Base-by-base conservation (phyloP, 2,329 filamentous ascomycete species). In the Stachybotrys chlorohalonatus region DNA sequence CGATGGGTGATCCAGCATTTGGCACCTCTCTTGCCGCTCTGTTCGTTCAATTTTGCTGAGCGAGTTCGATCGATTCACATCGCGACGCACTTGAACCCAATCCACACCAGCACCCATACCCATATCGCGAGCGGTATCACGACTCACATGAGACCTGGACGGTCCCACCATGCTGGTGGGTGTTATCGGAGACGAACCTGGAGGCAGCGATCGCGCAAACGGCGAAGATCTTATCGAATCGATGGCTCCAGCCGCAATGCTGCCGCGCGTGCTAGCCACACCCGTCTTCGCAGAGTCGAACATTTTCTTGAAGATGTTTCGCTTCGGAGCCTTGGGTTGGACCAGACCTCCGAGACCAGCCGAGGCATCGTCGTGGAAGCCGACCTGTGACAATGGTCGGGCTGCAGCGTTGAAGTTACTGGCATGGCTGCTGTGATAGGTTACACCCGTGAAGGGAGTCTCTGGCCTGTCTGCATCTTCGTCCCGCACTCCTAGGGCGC, bases 41-140 rank as follows among this genome's bases (percentile, higher is more conserved):
- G 84, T 79, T 17, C 86, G 82, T 73, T 99, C 94, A 60, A 93
- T 94, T 57, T 85, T 86, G 70, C 92, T 96, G 45, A 96, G 77
- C 0, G 93, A 94, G 66, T 96, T 97, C 4, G 93, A 95, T 42
- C 94, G 83, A 69, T 99, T 97, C 50, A 99, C 87, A 70, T 99
- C 95, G 49, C 94, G 84, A 42, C 94, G 87, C 24, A 97, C 91
- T 68, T 97, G 92, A n/a, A 99, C 91, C 92, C 94, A 99, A 68
- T 97, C 93, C 13, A 89, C 80, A 11, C 74, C 74, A 17, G 74
- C 62, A 45, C 75, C 80, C 7, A 87, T 70, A 2, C 87, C 90
- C 80, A 87, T 87, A 16, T 95, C 90, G 54, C 82, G 80, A 13
- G 84, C 80, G 5, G 79, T 73, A 58, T 84, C 81, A 49, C 76